Percentiles rank a stretch among this genome's conserved stretches.
Evolutionary conservation across 2,329 filamentous ascomycete genomes (phyloP).

Genomic region (Mollisiaceae sp.): DNA sequence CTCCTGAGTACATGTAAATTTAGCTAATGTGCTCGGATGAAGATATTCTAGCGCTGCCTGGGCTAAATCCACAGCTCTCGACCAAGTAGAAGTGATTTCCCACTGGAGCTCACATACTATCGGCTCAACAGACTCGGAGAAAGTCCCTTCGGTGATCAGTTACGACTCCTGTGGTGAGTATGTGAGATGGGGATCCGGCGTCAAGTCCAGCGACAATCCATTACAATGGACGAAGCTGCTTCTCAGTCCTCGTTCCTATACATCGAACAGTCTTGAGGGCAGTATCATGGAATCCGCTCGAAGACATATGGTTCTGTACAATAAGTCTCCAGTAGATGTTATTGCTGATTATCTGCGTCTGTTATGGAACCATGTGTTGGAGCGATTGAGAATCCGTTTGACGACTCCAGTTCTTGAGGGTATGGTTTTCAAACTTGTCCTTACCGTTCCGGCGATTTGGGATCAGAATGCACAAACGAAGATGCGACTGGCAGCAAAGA

Average conservation of each 20-base stretch:
- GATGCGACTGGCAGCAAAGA: slow-evolving; percentile 14
- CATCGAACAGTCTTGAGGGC: background rate
- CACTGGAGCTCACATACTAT: slow-evolving; percentile 11
- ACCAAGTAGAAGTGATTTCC: slow-evolving; percentile 15
- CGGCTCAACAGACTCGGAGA: slow-evolving; percentile 11
- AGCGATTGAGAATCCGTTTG: slow-evolving; percentile 11
- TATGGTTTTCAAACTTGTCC: slow-evolving; percentile 14
- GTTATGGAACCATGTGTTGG: slow-evolving; percentile 13
- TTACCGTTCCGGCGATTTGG: slow-evolving; percentile 19
- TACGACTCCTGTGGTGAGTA: background rate
- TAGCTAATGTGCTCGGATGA: too few species aligned
- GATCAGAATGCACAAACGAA: slow-evolving; percentile 16
- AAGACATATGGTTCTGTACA: background rate
- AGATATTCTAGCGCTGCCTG: slow-evolving; percentile 13
- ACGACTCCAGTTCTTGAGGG: slow-evolving; percentile 1
- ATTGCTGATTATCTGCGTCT: slow-evolving; percentile 17
- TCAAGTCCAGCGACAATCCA: background rate
- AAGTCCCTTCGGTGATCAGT: slow-evolving; percentile 14
- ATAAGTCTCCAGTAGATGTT: background rate
- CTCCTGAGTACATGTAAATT: too few species aligned
- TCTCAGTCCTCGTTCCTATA: background rate
- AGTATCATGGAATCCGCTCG: background rate
- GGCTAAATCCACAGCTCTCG: slow-evolving; percentile 14
- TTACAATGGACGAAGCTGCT: background rate
- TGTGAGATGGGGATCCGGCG: background rate